These are phyloP conservation scores for Phytopythium delawarense DNA, from an alignment of 352 stramenopile species.

Conservation along the genomic window DNA sequence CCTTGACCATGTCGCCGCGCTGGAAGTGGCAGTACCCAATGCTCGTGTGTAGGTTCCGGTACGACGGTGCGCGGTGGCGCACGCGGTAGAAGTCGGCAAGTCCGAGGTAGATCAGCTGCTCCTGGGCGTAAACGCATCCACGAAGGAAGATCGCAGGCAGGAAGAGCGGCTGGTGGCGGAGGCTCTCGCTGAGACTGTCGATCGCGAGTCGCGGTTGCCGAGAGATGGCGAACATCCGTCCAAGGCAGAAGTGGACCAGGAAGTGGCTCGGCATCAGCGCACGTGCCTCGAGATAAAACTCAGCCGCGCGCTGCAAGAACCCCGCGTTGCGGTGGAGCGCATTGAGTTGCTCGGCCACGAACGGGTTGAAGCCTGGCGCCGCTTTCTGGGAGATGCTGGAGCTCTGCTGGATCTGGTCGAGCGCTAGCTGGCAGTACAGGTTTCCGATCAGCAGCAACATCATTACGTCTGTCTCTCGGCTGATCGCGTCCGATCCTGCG, in stretches of 20 bases:
- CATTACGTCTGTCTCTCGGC: conserved; percentile 20
- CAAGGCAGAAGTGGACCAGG: conserved; percentile 39
- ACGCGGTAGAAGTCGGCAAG: conserved; percentile 53
- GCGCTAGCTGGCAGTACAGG: conserved; percentile 49
- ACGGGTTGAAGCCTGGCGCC: conserved; percentile 15
- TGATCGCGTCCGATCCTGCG: conserved; percentile 4
- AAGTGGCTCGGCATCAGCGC: conserved; percentile 27
- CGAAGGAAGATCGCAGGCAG: conserved; percentile 48
- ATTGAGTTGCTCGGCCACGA: conserved; percentile 20
- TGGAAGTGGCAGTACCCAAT: conserved; percentile 58
- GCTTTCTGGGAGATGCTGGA: conserved; percentile 21
- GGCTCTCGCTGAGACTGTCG: conserved; percentile 25
- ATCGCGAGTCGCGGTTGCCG: conserved; percentile 23
- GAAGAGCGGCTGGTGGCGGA: conserved; percentile 36
- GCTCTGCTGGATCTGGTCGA: conserved; percentile 37
- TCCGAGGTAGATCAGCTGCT: conserved; percentile 41
- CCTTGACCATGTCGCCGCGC: conserved; percentile 30
- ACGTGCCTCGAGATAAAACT: conserved; percentile 36
- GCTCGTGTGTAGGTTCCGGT: conserved; percentile 40
- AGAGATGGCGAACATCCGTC: conserved; percentile 37
- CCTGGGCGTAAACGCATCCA: conserved; percentile 46
- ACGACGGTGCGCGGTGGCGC: conserved; percentile 34
- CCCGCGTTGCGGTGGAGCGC: conserved; percentile 20
- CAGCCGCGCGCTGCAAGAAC: conserved; percentile 23
- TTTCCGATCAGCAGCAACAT: conserved; percentile 46